Evolutionary conservation across 2,329 filamentous ascomycete species (phyloP), one percentile per base, ranked within the genome.

Genomic region (Botrytis aclada): DNA sequence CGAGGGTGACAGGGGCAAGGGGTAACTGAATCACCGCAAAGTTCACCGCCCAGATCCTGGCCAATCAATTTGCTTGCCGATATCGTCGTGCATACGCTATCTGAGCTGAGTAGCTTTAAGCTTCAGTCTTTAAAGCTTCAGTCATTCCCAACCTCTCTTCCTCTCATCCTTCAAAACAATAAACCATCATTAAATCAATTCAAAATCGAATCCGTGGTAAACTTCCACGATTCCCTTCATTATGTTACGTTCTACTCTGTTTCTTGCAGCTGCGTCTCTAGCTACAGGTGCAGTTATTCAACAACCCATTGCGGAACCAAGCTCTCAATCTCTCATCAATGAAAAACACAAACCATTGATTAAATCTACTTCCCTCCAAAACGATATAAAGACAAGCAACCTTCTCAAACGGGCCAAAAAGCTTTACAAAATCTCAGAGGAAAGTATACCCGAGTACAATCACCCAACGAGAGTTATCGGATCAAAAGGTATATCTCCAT

Each of bases 401-500:
- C 86, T 93, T 10, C 81, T 90, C 60, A 81, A 83, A 8, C 87
- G 90, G 32, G 88, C 91, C 7, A 83, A 90, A 77, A 81, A 88
- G 58, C 86, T 93, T 14, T 92, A 87, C 77, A 83, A 86, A 69
- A 87, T 92, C 72, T 90, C 91, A 0, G 84, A 90, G 80, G 83
- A 86, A 70, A 85, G 86, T 18, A 82, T 87, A 74, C 83, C 85
- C 2, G 88, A 92, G 75, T 92, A 89, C 78, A 87, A 87, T 74
- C 90, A 90, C 77, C 91, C 91, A 1, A 93, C 91, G 1, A 86
- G 91, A 70, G 90, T 93, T 34, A 92, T 93, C 76, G 90, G 91
- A 43, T 91, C 89, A 75, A 79, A 86, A 79, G 89, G 89, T 89
- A 81, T 72, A 76, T 47, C 41, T 18, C 56, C 63, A 63, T 43